Conservation (phyloP, 441 rosid genomes). For the Theobroma grandiflorum region DNA sequence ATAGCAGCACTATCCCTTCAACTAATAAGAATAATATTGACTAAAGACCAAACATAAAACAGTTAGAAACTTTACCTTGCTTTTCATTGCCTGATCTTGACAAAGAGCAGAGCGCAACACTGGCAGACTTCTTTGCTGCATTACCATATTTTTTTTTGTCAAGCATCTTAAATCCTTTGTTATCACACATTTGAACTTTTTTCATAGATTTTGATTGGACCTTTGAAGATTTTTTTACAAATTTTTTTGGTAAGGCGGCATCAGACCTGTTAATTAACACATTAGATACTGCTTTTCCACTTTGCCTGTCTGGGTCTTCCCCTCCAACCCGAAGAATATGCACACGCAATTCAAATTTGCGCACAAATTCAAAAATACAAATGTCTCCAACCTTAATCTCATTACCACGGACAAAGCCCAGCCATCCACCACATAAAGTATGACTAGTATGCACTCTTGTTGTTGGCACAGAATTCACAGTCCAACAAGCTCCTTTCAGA, state of each 20-base stretch:
- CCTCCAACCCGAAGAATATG: conserved; percentile 61
- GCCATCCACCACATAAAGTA: conserved; percentile 77
- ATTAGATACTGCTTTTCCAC: conserved; percentile 38
- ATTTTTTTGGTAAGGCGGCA: conserved; percentile 39
- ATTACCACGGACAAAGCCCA: conserved; percentile 66
- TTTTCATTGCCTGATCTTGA: conserved; percentile 33
- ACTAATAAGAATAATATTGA: neutral
- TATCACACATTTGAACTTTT: conserved; percentile 38
- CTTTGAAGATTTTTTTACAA: conserved; percentile 42
- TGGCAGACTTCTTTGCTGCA: conserved; percentile 33
- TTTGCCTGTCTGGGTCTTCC: conserved; percentile 36
- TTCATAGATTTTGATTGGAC: conserved; percentile 43
- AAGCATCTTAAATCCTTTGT: conserved; percentile 36
- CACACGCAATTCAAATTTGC: conserved; percentile 55
- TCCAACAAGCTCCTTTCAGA: conserved; percentile 59
- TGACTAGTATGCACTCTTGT: conserved; percentile 69
- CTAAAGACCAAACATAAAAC: neutral
- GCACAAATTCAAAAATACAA: conserved; percentile 62
- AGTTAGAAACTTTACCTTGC: conserved; percentile 37
- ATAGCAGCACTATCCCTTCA: conserved; percentile 2
- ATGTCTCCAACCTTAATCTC: conserved; percentile 58
- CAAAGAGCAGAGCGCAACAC: conserved; percentile 30
- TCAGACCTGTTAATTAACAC: conserved; percentile 35
- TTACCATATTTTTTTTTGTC: conserved; percentile 34
- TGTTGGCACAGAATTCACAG: conserved; percentile 70